Base-by-base conservation (phyloP, 2,329 filamentous ascomycete species). In the Epichloe gansuensis region DNA sequence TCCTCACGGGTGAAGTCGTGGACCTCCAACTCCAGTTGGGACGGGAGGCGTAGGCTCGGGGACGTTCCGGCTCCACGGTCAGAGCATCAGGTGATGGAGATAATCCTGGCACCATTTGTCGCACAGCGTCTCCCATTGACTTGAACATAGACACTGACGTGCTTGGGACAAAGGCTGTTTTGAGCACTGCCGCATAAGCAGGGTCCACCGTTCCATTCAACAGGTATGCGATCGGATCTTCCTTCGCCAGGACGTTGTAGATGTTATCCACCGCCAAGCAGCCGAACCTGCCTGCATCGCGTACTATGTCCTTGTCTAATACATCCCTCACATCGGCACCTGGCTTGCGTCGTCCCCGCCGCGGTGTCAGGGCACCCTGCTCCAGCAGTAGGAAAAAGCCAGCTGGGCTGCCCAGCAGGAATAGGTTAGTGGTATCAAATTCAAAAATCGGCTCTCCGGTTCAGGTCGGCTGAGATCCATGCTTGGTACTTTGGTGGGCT, bases 1-100 rank as follows among this genome's bases (percentile, higher is more conserved):
- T 96, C 91, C 67, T 97, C 91, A 3, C 88, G 80, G 0, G 86
- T 86, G 65, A 98, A 98, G 66, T 98, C 87, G 64, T 97, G 93
- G 0, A 91, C 91, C 63, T 97, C 91, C 50, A 98, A 77, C 67
- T 98, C 93, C n/a, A 97, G 72, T 60, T 82, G 81, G 15, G 77
- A 84, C 0, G 76, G 78, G 39, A 81, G 71, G 42, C 78, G 75
- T 47, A 69, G 58, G 1, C 73, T 70, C 38, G 59, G 63, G 68
- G 73, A 0, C 73, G 61, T 23, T 68, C 63, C 1, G 60, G 58
- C 47, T 67, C 58, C 15, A 66, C 57, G n/a, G 61, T 57, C 12
- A 67, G 56, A 11, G 62, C 54, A 39, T 66, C 57, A 2, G 61
- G 49, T 7, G 65, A 56, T 13, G 70, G 57, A 5, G 69, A 60